A percentile compares a stretch with the other conserved stretches of the same genome.
phyloP scores from a whole-genome alignment of 352 stramenopile genomes.

The Globisporangium acanthophoron region DNA sequence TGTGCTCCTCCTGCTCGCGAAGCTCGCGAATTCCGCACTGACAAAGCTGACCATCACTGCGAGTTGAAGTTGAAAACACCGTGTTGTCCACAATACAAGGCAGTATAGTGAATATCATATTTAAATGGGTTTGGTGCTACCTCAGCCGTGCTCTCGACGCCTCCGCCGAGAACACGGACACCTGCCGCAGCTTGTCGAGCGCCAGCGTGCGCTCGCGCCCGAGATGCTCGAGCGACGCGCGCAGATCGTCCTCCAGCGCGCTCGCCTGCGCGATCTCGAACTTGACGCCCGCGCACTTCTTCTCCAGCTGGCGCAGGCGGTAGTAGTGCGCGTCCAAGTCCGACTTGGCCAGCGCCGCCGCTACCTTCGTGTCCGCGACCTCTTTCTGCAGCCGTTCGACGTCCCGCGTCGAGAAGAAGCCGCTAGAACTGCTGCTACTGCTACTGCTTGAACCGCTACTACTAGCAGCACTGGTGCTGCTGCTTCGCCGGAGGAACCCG shows the following conservation, averaged over 20 bases:
- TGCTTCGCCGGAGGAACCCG: slow-evolving; percentile 14
- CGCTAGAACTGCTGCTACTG: background rate
- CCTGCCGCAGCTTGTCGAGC: slow-evolving; percentile 51
- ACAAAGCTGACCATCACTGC: background rate
- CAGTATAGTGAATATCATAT: background rate
- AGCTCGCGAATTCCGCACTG: background rate
- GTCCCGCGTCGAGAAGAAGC: slow-evolving; percentile 38
- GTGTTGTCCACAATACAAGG: background rate
- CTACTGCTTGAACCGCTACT: background rate
- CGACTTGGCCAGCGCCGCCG: slow-evolving; percentile 44
- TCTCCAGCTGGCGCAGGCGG: slow-evolving; percentile 48
- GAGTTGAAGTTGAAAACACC: background rate
- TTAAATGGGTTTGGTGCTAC: background rate
- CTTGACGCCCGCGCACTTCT: slow-evolving; percentile 53
- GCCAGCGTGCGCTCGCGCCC: slow-evolving; percentile 34
- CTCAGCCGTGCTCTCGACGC: background rate
- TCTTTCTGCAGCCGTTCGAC: slow-evolving; percentile 59
- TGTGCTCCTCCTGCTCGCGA: background rate
- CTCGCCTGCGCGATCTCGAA: slow-evolving; percentile 58
- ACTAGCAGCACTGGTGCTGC: slow-evolving; percentile 4
- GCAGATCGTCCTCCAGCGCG: slow-evolving; percentile 58
- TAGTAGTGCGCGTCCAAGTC: slow-evolving; percentile 62
- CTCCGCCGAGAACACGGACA: slow-evolving; percentile 44
- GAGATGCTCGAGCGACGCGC: slow-evolving; percentile 47
- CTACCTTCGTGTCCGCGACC: slow-evolving; percentile 59